Base-by-base conservation (phyloP, 2,329 filamentous ascomycete species). In the Alternaria arborescens region DNA sequence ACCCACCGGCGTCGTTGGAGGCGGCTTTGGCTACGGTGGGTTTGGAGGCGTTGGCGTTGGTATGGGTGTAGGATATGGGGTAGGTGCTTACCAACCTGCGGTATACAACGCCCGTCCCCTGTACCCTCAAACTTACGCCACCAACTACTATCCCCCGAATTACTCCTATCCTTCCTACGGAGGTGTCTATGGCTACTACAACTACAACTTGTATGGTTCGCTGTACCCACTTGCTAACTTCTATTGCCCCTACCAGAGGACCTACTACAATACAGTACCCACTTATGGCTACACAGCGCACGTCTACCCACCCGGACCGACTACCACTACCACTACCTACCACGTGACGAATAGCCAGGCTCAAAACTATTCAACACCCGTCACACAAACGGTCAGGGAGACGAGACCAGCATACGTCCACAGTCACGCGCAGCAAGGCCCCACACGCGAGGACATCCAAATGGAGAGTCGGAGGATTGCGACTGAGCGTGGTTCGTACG, bases 151-250 rank as follows among this genome's bases (percentile, higher is more conserved):
- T 24, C 26, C 32, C 51, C 51, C 58, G 7, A 43, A 60, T 43
- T 68, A 61, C 20, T 61, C 52, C 30, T 61, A 67, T 40, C 64
- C 61, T 56, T 48, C 32, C 24, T 66, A 67, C 36, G 64, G 67
- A 48, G 63, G 41, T 52, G 48, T 66, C 59, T 72, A 73, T 47
- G 41, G 66, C 64, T 72, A 73, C 56, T 68, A 70, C 64, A 70
- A 69, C 55, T 62, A 64, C 63, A 60, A 59, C 55, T 57, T 65
- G 16, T 71, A 71, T 66, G 72, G 71, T 47, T 70, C 61, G n/a
- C 62, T 67, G 59, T 77, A 74, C 56, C 67, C 67, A 38, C 70
- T 74, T 71, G 74, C 74, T 77, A 76, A 77, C 72, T 76, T 71
- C 61, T 76, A 70, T 58, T 62, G 55, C 54, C 69, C 72, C 11